phyloP scores from a whole-genome alignment of 2,329 filamentous ascomycete species.

The Colletotrichum abscissum region DNA sequence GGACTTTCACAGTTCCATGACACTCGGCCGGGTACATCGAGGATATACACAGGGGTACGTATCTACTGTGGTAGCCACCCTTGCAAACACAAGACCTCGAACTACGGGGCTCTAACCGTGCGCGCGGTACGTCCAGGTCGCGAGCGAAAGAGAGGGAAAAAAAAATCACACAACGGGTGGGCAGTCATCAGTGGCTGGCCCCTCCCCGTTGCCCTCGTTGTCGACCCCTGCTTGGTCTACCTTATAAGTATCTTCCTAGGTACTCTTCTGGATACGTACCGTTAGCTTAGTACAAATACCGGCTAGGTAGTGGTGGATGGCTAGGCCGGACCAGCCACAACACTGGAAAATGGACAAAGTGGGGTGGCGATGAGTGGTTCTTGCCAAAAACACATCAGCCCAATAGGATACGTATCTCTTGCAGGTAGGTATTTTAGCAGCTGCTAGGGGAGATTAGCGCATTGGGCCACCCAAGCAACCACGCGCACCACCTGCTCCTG shows the following conservation, averaged over 20 bases:
- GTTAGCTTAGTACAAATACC: background rate
- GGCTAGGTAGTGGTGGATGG: background rate
- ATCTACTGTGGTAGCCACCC: background rate
- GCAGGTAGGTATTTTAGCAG: background rate
- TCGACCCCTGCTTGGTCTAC: background rate
- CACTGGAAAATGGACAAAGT: background rate
- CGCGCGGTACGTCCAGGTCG: constrained; percentile 39
- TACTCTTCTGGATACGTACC: background rate
- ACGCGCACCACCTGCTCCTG: constrained; percentile 10
- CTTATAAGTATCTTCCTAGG: too few relatives aligned
- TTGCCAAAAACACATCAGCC: background rate
- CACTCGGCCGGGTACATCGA: background rate
- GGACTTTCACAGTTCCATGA: background rate
- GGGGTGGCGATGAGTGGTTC: background rate
- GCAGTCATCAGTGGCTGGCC: constrained; percentile 1
- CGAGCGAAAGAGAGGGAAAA: background rate
- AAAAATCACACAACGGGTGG: background rate
- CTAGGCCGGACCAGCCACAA: constrained; percentile 19
- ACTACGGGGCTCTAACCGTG: constrained; percentile 40
- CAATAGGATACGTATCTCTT: constrained; percentile 9
- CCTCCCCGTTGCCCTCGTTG: constrained; percentile 23
- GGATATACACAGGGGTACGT: background rate
- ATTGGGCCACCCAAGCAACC: constrained; percentile 21
- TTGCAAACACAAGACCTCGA: constrained; percentile 21
- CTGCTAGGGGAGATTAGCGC: constrained; percentile 13